phyloP scores from a whole-genome alignment of 139 green algal species.

The Chlorella sp. region DNA sequence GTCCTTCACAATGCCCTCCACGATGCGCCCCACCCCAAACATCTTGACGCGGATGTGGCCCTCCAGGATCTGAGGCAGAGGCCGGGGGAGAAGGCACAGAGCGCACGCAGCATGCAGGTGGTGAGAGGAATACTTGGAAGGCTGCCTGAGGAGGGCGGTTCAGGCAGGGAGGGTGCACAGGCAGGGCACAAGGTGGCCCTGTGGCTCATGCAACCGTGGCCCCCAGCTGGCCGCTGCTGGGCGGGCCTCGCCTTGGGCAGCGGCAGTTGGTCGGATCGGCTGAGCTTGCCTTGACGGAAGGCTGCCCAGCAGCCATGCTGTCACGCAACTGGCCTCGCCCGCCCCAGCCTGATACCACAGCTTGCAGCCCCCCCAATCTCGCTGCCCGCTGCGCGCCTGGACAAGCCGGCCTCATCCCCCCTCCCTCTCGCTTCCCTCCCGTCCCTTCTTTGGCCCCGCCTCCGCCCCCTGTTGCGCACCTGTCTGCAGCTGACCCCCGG shows the following conservation, averaged over 20 bases:
- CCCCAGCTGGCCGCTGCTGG: too few relatives aligned
- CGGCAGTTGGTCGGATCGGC: too few relatives aligned
- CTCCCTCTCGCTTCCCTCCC: too few relatives aligned
- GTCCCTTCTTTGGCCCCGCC: background rate
- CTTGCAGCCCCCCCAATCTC: background rate
- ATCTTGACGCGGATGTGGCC: constrained; percentile 44
- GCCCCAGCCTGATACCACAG: background rate
- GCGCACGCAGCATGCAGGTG: background rate
- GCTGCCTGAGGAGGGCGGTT: background rate
- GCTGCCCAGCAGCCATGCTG: too few relatives aligned
- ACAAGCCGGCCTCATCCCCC: too few relatives aligned
- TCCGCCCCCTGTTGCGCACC: constrained; percentile 3
- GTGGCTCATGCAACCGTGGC: background rate
- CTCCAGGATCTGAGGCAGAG: constrained; percentile 33
- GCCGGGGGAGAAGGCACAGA: background rate
- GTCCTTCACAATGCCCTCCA: constrained; percentile 49
- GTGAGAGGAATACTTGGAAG: background rate
- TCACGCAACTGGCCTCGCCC: background rate
- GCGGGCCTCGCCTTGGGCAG: too few relatives aligned
- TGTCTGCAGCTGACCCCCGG: constrained; percentile 34
- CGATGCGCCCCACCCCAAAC: constrained; percentile 50
- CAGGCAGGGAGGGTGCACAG: background rate
- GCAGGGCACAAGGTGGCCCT: background rate
- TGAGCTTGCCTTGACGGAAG: too few relatives aligned
- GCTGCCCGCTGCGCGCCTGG: background rate